Conservation (phyloP, 228 moss, liverwort and hornwort genomes). For the Sphagnum magellanicum region DNA sequence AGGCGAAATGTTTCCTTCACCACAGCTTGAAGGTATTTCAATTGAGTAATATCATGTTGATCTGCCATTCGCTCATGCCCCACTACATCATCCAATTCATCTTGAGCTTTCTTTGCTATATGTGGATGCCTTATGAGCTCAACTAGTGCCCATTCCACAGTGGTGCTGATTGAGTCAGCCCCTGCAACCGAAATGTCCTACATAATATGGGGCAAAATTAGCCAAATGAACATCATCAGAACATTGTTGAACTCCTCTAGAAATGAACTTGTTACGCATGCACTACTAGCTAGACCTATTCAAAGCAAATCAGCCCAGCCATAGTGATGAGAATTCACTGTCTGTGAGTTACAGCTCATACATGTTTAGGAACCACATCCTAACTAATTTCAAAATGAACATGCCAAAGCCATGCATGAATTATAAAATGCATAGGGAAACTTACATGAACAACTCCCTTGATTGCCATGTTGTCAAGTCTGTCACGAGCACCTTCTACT, state of each 20-base stretch:
- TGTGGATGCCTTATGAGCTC: constrained; percentile 1
- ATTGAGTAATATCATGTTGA: constrained; percentile 2
- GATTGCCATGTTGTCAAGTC: constrained; percentile 1
- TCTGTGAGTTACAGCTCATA: no score
- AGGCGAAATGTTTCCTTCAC: constrained; percentile 7
- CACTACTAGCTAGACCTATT: no score
- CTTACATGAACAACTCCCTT: constrained; percentile 9
- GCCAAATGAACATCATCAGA: no score
- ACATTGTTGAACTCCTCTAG: no score
- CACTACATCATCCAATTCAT: constrained; percentile 5
- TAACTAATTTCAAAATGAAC: no score
- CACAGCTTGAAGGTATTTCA: constrained; percentile 5
- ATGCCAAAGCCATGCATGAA: no score
- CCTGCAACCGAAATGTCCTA: constrained; percentile 7
- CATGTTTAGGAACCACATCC: no score
- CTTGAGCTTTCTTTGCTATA: constrained; percentile 2
- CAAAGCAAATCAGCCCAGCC: no score
- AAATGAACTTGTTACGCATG: no score
- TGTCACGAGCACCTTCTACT: constrained; percentile 3
- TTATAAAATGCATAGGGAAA: background rate
- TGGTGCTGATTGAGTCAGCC: background rate
- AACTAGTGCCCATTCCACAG: constrained; percentile 2
- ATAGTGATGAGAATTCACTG: no score
- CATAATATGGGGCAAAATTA: no score
- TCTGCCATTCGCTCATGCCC: constrained; percentile 1